These are phyloP conservation scores for Candida freyschussii DNA, from an alignment of 1,139 yeast species.

Conservation along the genomic window DNA sequence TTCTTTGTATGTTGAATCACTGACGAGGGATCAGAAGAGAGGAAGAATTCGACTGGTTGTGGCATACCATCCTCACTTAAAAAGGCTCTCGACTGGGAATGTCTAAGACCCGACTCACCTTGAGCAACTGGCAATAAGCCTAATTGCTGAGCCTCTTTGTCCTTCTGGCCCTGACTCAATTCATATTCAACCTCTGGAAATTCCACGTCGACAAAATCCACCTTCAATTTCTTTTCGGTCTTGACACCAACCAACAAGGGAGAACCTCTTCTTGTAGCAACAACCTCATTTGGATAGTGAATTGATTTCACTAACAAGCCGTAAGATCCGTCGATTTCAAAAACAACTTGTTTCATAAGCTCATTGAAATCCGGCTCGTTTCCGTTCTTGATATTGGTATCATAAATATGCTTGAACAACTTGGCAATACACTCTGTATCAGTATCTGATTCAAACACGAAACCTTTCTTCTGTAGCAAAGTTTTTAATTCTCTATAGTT, in stretches of 20 bases:
- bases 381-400: conserved; percentile 64
- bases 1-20: conserved; percentile 96
- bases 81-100: conserved; percentile 91
- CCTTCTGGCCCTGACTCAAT: conserved; percentile 24
- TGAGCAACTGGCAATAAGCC: conserved; percentile 23
- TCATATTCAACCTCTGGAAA: conserved; percentile 58
- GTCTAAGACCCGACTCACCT: conserved; percentile 52
- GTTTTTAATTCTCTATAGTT: conserved; percentile 89
- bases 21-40: conserved; percentile 98
- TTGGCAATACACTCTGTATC: conserved; percentile 98
- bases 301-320: conserved; percentile 89
- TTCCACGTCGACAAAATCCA: conserved; percentile 97
- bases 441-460: conserved; percentile 83
- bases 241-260: conserved; percentile 96
- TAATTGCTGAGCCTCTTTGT: conserved; percentile 17
- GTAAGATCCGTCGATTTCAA: conserved; percentile 95
- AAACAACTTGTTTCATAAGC: conserved; percentile 85
- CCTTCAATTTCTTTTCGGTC: conserved; percentile 91
- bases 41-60: conserved; percentile 91
- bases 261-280: conserved; percentile 97
- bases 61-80: conserved; percentile 88
- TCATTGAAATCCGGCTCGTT: conserved; percentile 80
- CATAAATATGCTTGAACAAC: conserved; percentile 86
- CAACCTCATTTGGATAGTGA: conserved; percentile 93
- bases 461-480: conserved; percentile 74